Conservation (phyloP, 2,329 filamentous ascomycete genomes). For the Zelopaecilomyces penicillatus region DNA sequence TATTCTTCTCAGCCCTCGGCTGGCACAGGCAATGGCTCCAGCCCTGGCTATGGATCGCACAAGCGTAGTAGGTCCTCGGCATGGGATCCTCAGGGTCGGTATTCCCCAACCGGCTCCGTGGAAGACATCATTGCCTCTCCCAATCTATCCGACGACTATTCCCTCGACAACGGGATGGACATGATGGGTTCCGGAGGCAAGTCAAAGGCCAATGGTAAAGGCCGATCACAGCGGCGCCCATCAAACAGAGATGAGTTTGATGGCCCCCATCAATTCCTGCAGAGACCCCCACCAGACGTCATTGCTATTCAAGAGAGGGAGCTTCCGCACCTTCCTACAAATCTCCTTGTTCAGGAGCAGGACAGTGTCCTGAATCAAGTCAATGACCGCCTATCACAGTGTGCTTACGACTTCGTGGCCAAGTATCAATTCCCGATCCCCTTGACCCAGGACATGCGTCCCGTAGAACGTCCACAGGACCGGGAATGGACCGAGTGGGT, state of each 20-base stretch:
- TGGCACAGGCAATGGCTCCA: conserved; percentile 26
- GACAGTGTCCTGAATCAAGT: conserved; percentile 71
- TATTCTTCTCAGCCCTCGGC: conserved; percentile 36
- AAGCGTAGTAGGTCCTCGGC: conserved; percentile 23
- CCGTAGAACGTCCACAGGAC: conserved; percentile 64
- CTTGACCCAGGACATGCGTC: conserved; percentile 71
- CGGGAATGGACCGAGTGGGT: conserved; percentile 92
- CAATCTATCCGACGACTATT: conserved; percentile 54
- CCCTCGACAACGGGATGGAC: conserved; percentile 42
- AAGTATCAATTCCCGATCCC: conserved; percentile 89
- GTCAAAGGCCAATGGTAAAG: conserved; percentile 38
- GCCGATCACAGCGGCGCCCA: conserved; percentile 55
- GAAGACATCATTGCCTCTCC: conserved; percentile 52
- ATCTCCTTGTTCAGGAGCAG: conserved; percentile 76
- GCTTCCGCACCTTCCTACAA: conserved; percentile 72
- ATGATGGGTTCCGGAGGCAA: conserved; percentile 31
- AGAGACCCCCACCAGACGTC: conserved; percentile 61
- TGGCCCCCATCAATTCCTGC: conserved; percentile 74
- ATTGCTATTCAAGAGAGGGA: conserved; percentile 72
- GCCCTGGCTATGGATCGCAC: conserved; percentile 8
- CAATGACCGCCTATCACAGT: conserved; percentile 77
- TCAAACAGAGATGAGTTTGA: conserved; percentile 86
- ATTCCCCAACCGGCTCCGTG: conserved; percentile 49
- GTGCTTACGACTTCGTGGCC: conserved; percentile 83
- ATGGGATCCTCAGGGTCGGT: conserved; percentile 42